Percentiles rank a stretch among this genome's conserved stretches.
phyloP scores from a whole-genome alignment of 768 basidiomycete species.

The Russula compacta region DNA sequence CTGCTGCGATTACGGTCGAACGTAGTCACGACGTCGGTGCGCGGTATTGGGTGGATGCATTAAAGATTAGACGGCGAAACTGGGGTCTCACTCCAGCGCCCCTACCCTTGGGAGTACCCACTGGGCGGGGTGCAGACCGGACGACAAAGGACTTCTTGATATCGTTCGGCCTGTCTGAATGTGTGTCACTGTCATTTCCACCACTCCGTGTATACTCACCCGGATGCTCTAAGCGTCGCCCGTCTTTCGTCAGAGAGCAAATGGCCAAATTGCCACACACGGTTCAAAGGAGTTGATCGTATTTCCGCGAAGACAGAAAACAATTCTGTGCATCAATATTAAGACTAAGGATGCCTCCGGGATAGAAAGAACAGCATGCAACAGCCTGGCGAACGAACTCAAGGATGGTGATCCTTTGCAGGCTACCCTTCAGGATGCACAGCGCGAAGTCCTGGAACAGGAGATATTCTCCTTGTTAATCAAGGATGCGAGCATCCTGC shows the following conservation, averaged over 20 bases:
- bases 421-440: conserved; percentile 45
- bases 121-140: conserved; percentile 70
- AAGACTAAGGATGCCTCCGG: conserved; percentile 30
- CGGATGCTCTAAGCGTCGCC: conserved; percentile 42
- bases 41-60: conserved; percentile 74
- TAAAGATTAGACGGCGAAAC: conserved; percentile 65
- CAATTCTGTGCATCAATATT: conserved; percentile 55
- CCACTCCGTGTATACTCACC: conserved; percentile 1
- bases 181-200: conserved; percentile 42
- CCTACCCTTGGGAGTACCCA: conserved; percentile 57
- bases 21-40: conserved; percentile 51
- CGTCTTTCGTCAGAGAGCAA: conserved; percentile 54
- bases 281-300: conserved; percentile 23
- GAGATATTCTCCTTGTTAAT: conserved; percentile 72
- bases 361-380: conserved; percentile 2
- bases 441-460: conserved; percentile 67
- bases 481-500: conserved; percentile 64
- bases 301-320: conserved; percentile 48
- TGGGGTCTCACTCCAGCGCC: conserved; percentile 79
- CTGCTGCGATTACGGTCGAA: conserved; percentile 63
- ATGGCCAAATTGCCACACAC: conserved; percentile 55
- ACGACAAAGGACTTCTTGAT: conserved; percentile 76
- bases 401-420: conserved; percentile 29
- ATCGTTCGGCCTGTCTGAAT: conserved; percentile 74
- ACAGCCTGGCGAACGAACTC: neutral